These are phyloP conservation scores for Torulaspora pretoriensis DNA, from an alignment of 1,139 yeast species.

Conservation along the genomic window DNA sequence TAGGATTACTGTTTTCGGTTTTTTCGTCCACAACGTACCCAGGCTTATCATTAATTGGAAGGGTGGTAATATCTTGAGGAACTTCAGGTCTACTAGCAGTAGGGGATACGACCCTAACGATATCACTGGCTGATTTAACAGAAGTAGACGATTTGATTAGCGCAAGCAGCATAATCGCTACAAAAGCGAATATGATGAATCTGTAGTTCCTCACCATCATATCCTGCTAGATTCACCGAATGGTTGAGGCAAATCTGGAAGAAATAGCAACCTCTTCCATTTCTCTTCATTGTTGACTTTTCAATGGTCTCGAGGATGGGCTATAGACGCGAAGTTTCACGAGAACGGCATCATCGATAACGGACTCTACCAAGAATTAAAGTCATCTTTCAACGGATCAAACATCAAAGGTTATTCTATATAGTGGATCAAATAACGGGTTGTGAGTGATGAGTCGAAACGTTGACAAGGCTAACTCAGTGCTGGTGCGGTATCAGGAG, in stretches of 20 bases:
- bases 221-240: not conserved
- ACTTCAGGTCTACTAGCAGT: slow-evolving; percentile 20
- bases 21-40: slow-evolving; percentile 27
- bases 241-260: not conserved
- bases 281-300: not conserved
- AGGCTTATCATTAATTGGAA: slow-evolving; percentile 27
- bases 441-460: slow-evolving; percentile 59
- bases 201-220: slow-evolving; percentile 31
- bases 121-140: slow-evolving; percentile 16
- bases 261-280: not conserved
- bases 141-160: slow-evolving; percentile 31
- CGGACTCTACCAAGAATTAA: not conserved
- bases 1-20: slow-evolving; percentile 23
- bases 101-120: slow-evolving; percentile 22
- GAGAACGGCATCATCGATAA: slow-evolving; percentile 4
- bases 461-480: slow-evolving; percentile 69
- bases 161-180: slow-evolving; percentile 34
- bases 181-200: slow-evolving; percentile 33
- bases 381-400: not conserved
- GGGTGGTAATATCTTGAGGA: slow-evolving; percentile 20
- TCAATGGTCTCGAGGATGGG: not conserved
- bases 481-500: slow-evolving; percentile 61
- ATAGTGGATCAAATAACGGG: too few relatives aligned
- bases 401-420: not conserved
- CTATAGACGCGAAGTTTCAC: not conserved